Conservation (phyloP, 106 monocot species). For the Vanilla planifolia region DNA sequence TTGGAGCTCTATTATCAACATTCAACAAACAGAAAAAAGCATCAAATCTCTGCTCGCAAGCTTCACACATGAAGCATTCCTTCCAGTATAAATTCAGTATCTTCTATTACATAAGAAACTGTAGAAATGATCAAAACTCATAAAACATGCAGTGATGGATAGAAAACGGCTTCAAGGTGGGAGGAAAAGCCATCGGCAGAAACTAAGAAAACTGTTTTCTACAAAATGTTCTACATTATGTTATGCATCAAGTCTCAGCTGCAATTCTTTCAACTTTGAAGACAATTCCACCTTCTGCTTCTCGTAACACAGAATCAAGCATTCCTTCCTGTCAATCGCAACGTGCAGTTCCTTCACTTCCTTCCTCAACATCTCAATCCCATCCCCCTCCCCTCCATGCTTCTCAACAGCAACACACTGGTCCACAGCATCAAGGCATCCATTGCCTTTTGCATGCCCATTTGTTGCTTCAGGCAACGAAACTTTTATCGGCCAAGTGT, state of each 20-base stretch:
- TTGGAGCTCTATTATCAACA: too few relatives aligned
- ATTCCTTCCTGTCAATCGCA: slow-evolving; percentile 22
- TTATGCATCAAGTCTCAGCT: slow-evolving; percentile 9
- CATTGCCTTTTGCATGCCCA: slow-evolving; percentile 25
- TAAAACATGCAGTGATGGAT: too few relatives aligned
- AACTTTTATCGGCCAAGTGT: background rate
- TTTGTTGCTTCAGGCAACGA: slow-evolving; percentile 20
- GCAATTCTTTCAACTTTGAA: slow-evolving; percentile 22
- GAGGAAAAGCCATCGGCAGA: too few relatives aligned
- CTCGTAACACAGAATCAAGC: slow-evolving; percentile 22
- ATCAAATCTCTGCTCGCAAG: too few relatives aligned
- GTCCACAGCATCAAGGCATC: slow-evolving; percentile 5
- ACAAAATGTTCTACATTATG: background rate
- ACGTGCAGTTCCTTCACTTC: slow-evolving; percentile 18
- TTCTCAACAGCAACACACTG: slow-evolving; percentile 13
- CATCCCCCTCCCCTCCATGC: slow-evolving; percentile 7
- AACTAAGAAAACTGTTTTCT: too few relatives aligned
- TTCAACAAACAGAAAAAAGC: too few relatives aligned
- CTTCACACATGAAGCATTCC: too few relatives aligned
- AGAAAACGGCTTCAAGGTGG: too few relatives aligned
- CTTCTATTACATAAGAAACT: too few relatives aligned
- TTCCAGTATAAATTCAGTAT: too few relatives aligned
- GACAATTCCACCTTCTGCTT: slow-evolving; percentile 21
- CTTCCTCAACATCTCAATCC: slow-evolving; percentile 15
- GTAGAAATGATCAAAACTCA: too few relatives aligned